Percentiles rank a stretch among this genome's conserved stretches.
Evolutionary conservation across 495 filamentous ascomycete genomes (phyloP).

Genomic region (Penicillium samsonianum): DNA sequence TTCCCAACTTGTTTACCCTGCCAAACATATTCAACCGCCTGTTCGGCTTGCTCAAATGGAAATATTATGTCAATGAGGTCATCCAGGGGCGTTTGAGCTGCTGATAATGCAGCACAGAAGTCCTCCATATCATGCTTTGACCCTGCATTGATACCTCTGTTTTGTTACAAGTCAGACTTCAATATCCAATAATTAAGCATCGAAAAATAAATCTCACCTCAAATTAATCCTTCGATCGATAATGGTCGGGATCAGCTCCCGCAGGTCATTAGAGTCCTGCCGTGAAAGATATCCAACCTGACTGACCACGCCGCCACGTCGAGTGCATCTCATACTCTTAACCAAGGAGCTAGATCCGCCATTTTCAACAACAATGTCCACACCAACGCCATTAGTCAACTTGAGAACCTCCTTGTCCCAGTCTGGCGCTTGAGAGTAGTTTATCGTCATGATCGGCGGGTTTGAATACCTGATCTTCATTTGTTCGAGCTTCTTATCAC

Average conservation of each 20-base stretch:
- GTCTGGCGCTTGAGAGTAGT: slow-evolving; percentile 33
- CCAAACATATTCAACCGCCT: slow-evolving; percentile 41
- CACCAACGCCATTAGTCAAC: slow-evolving; percentile 37
- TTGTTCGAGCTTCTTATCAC: slow-evolving; percentile 34
- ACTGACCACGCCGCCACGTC: slow-evolving; percentile 39
- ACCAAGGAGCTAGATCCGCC: slow-evolving; percentile 37
- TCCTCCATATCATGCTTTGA: slow-evolving; percentile 41
- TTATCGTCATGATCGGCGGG: slow-evolving; percentile 31
- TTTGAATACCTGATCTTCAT: slow-evolving; percentile 20
- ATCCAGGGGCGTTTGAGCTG: slow-evolving; percentile 26
- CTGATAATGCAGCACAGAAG: slow-evolving; percentile 29
- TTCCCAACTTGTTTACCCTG: slow-evolving; percentile 42
- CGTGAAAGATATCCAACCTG: slow-evolving; percentile 45
- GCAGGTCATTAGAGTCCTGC: slow-evolving; percentile 26
- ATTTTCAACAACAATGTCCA: slow-evolving; percentile 44
- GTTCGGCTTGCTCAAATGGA: slow-evolving; percentile 37
- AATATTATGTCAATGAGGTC: slow-evolving; percentile 37
- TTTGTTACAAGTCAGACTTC: neutral
- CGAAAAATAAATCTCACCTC: slow-evolving; percentile 16
- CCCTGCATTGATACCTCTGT: slow-evolving; percentile 43
- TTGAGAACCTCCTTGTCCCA: slow-evolving; percentile 40
- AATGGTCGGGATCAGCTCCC: slow-evolving; percentile 31
- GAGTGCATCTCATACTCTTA: slow-evolving; percentile 37
- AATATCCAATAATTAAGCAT: neutral
- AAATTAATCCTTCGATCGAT: slow-evolving; percentile 38